These are phyloP conservation scores for Hyaloscypha hepaticicola DNA, from an alignment of 495 filamentous ascomycete genomes.

Conservation along the genomic window DNA sequence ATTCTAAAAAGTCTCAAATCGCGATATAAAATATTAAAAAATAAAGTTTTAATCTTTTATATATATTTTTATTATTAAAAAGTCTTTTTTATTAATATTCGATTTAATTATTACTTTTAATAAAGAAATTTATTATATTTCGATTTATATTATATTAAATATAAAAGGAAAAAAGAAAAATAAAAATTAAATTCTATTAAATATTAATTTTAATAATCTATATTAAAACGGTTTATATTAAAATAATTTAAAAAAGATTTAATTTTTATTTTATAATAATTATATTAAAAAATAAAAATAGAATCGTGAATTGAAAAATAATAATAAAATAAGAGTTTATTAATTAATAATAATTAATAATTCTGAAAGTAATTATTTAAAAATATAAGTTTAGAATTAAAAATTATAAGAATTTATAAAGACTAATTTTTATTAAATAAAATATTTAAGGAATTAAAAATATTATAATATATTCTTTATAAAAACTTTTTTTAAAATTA, in stretches of 20 bases:
- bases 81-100: too few species aligned
- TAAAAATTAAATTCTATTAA: not conserved
- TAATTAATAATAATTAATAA: not conserved
- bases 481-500: not conserved
- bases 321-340: not conserved
- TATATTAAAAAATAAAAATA: not conserved
- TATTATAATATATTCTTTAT: not conserved
- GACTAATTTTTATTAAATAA: not conserved
- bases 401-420: not conserved
- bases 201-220: not conserved
- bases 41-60: too few species aligned
- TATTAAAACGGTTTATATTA: not conserved
- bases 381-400: not conserved
- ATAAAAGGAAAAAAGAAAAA: not conserved
- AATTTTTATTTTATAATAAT: not conserved
- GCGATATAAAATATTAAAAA: too few species aligned
- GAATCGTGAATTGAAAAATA: not conserved
- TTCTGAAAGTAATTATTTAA: not conserved
- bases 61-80: too few species aligned
- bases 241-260: not conserved
- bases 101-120: not conserved
- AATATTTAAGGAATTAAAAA: not conserved
- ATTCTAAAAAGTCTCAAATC: too few species aligned
- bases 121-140: not conserved
- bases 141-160: not conserved